phyloP scores from a whole-genome alignment of 768 basidiomycete species.

The Naematelia aurantialba region DNA sequence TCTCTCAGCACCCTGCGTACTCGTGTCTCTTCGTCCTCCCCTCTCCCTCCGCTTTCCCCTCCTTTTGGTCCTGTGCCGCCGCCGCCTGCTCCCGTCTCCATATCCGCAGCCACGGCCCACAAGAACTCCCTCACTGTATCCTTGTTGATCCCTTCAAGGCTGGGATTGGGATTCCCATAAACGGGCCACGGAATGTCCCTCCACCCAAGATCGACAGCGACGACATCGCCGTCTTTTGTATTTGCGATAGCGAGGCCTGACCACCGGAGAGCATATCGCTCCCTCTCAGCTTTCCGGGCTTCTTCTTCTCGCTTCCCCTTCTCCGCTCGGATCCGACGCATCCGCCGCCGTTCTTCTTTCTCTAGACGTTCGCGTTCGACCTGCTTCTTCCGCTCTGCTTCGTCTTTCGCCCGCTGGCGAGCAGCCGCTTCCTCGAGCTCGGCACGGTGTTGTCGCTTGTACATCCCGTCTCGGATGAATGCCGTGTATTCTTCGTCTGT shows the following conservation, averaged over 20 bases:
- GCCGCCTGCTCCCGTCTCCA: not conserved
- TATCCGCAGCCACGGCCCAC: slow-evolving; percentile 17
- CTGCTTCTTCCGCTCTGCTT: slow-evolving; percentile 51
- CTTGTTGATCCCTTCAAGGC: slow-evolving; percentile 16
- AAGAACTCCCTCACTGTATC: slow-evolving; percentile 37
- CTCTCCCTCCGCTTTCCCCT: slow-evolving; percentile 9
- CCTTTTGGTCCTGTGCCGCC: not conserved
- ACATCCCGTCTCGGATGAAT: slow-evolving; percentile 83
- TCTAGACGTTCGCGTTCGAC: slow-evolving; percentile 6
- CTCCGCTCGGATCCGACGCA: slow-evolving; percentile 21
- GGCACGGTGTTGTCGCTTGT: slow-evolving; percentile 54
- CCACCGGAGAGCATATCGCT: slow-evolving; percentile 35
- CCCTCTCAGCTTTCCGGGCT: slow-evolving; percentile 21
- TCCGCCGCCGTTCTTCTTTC: slow-evolving; percentile 48
- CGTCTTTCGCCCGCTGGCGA: slow-evolving; percentile 52
- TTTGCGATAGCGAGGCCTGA: slow-evolving; percentile 14
- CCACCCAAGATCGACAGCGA: slow-evolving; percentile 24
- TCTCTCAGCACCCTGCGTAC: slow-evolving; percentile 59
- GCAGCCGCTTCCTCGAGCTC: slow-evolving; percentile 37
- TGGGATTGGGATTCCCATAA: slow-evolving; percentile 12
- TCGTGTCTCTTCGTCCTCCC: slow-evolving; percentile 50
- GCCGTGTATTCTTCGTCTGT: slow-evolving; percentile 84
- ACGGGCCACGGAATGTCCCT: slow-evolving; percentile 48
- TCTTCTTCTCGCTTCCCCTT: slow-evolving; percentile 22
- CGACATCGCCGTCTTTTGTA: slow-evolving; percentile 14